Conservation (phyloP, 208 protist species). For the Crithidia mellificae region DNA sequence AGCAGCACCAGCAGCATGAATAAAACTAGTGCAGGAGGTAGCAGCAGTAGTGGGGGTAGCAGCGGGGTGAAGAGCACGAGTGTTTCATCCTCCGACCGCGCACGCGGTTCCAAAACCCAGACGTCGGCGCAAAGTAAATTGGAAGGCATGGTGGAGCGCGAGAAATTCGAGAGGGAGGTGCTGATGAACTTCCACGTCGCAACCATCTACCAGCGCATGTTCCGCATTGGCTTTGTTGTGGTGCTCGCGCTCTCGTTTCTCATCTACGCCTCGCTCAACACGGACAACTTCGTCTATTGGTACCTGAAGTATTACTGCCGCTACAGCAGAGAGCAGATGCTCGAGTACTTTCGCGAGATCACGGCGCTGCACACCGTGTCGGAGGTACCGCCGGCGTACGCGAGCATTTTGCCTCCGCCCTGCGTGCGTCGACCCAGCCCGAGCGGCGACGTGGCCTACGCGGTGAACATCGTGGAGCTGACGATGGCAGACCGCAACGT, state of each 20-base stretch:
- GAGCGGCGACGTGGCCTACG: conserved; percentile 40
- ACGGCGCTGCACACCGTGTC: conserved; percentile 59
- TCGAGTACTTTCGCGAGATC: conserved; percentile 68
- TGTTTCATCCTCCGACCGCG: too few relatives aligned
- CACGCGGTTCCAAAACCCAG: not conserved
- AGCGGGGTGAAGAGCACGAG: not conserved
- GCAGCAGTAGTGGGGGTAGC: not conserved
- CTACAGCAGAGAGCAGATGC: conserved; percentile 41
- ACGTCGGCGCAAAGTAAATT: conserved; percentile 17
- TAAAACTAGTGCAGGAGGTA: too few relatives aligned
- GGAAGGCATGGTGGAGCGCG: conserved; percentile 62
- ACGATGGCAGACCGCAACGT: conserved; percentile 46
- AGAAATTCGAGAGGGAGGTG: conserved; percentile 78
- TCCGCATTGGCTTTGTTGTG: conserved; percentile 48
- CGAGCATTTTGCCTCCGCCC: conserved; percentile 61
- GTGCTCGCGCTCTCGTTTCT: conserved; percentile 48
- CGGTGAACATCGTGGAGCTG: conserved; percentile 74
- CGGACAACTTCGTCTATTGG: conserved; percentile 62
- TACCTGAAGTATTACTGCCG: conserved; percentile 55
- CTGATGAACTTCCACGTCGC: conserved; percentile 77
- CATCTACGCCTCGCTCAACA: conserved; percentile 52
- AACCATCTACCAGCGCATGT: conserved; percentile 76
- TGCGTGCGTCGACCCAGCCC: conserved; percentile 43
- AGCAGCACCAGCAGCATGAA: too few relatives aligned
- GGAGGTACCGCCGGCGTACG: conserved; percentile 79